These are phyloP conservation scores for Xylaria sp. DNA, from an alignment of 2,329 filamentous ascomycete species.

Conservation along the genomic window DNA sequence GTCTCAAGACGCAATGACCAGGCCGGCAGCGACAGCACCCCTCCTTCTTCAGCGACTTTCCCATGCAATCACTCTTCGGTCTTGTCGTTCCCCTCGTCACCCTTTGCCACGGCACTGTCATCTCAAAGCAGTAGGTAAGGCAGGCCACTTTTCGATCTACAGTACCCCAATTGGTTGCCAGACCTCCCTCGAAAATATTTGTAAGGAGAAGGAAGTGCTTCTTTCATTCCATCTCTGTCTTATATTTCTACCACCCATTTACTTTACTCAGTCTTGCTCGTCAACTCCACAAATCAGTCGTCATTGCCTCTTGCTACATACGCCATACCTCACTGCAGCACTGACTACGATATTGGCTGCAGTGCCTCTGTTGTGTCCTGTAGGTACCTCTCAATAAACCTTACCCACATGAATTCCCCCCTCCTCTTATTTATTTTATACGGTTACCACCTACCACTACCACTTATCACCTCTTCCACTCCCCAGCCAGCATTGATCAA, in stretches of 20 bases:
- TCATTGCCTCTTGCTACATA: conserved; percentile 23
- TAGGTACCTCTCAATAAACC: conserved; percentile 25
- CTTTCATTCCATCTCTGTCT: conserved; percentile 1
- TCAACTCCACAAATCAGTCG: conserved; percentile 26
- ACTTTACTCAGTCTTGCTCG: background rate
- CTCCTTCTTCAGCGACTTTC: conserved; percentile 26
- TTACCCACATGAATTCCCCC: conserved; percentile 25
- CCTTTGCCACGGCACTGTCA: conserved; percentile 30
- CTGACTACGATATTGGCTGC: background rate
- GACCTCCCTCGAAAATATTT: conserved; percentile 1
- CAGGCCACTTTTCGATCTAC: background rate
- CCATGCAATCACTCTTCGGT: conserved; percentile 11
- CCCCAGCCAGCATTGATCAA: conserved; percentile 26
- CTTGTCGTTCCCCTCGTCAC: conserved; percentile 29
- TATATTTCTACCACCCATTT: background rate
- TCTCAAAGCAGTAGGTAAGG: background rate
- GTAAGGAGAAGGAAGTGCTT: background rate
- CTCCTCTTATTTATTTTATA: conserved; percentile 25
- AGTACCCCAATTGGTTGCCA: background rate
- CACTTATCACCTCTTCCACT: conserved; percentile 6
- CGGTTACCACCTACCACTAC: background rate
- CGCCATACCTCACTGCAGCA: background rate
- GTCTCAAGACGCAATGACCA: conserved; percentile 29
- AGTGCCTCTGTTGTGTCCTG: background rate
- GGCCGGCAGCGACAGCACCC: conserved; percentile 21